phyloP scores from a whole-genome alignment of 129 eudicot genomes.

The Solidago caesia region DNA sequence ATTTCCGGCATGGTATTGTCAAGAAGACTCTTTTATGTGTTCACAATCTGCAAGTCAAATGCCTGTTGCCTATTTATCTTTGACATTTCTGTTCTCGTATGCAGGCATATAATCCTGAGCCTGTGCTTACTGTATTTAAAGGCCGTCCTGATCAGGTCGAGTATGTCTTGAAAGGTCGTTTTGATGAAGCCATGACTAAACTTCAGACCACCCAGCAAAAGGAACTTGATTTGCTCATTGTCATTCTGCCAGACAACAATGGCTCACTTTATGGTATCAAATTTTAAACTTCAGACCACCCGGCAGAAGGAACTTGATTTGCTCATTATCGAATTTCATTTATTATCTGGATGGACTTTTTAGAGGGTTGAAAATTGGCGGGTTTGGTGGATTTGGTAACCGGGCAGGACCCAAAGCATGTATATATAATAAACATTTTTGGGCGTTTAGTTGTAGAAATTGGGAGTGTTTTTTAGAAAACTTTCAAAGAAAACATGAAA shows the following conservation, averaged over 20 bases:
- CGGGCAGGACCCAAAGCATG: too few species aligned
- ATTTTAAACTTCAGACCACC: conserved; percentile 42
- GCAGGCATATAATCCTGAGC: conserved; percentile 69
- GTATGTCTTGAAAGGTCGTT: conserved; percentile 66
- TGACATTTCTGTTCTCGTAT: conserved; percentile 3
- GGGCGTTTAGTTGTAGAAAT: too few species aligned
- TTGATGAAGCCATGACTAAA: conserved; percentile 55
- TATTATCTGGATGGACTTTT: background rate
- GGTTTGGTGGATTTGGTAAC: background rate
- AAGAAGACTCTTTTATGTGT: background rate
- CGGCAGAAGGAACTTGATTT: conserved; percentile 45
- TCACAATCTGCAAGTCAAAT: background rate
- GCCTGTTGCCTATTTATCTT: background rate
- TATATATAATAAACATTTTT: too few species aligned
- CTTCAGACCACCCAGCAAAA: conserved; percentile 52
- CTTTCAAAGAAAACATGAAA: too few species aligned
- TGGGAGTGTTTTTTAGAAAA: too few species aligned
- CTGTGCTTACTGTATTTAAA: conserved; percentile 50
- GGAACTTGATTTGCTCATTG: conserved; percentile 62
- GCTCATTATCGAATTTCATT: conserved; percentile 42
- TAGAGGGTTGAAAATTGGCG: background rate
- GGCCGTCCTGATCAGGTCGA: conserved; percentile 78
- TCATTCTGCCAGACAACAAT: conserved; percentile 86
- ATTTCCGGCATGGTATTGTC: conserved; percentile 72
- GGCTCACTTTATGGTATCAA: conserved; percentile 82